Evolutionary conservation across 805 yeast species (phyloP).

Genomic region (Cephaloascus albidus): DNA sequence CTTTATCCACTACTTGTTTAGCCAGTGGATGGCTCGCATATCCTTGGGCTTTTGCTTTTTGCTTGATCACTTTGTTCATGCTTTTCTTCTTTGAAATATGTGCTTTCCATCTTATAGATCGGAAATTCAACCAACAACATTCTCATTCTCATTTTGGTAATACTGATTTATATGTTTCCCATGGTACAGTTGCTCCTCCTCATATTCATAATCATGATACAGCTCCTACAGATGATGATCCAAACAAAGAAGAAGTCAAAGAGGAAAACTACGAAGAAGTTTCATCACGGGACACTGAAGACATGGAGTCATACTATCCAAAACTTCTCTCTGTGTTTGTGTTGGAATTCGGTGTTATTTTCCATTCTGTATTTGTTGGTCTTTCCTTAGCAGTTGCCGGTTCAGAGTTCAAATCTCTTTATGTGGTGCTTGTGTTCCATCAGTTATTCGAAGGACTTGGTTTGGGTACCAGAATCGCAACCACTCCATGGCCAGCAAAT

Average conservation of each 20-base stretch:
- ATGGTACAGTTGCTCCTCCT: background rate
- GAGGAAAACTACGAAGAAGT: slow-evolving; percentile 1
- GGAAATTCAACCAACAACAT: slow-evolving; percentile 24
- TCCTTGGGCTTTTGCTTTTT: slow-evolving; percentile 47
- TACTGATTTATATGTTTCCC: slow-evolving; percentile 13
- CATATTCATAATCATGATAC: too few species aligned
- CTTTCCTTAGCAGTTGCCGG: slow-evolving; percentile 72
- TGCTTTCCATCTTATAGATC: slow-evolving; percentile 37
- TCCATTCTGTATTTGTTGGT: slow-evolving; percentile 81
- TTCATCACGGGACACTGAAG: too few species aligned
- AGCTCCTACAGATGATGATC: too few species aligned
- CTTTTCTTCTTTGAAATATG: slow-evolving; percentile 43
- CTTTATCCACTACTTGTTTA: slow-evolving; percentile 46
- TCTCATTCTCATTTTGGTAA: slow-evolving; percentile 51
- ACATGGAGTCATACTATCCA: slow-evolving; percentile 38
- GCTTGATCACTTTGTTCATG: slow-evolving; percentile 39
- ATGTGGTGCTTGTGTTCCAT: slow-evolving; percentile 61
- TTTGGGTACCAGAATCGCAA: slow-evolving; percentile 68
- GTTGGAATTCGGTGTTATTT: slow-evolving; percentile 70
- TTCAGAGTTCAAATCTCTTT: slow-evolving; percentile 61
- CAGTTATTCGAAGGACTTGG: slow-evolving; percentile 86
- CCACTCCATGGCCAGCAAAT: slow-evolving; percentile 40
- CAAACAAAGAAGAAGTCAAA: slow-evolving; percentile 5
- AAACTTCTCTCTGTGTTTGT: slow-evolving; percentile 50
- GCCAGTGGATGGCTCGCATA: slow-evolving; percentile 47